phyloP scores from a whole-genome alignment of 257 asterid species.

The Euphrasia confusa region DNA sequence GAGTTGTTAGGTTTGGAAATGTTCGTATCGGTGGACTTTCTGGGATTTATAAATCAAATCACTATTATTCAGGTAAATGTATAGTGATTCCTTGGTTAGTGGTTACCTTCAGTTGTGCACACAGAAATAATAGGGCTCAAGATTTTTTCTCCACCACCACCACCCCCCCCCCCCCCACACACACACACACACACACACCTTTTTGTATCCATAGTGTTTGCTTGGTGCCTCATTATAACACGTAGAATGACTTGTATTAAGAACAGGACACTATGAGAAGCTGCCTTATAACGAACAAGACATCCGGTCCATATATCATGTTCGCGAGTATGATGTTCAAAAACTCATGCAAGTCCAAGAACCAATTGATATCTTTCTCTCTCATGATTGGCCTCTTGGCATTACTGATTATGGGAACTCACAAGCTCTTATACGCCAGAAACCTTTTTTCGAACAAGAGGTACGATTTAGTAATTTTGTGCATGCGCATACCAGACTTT shows the following conservation, averaged over 20 bases:
- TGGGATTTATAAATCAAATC: conserved; percentile 67
- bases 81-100: neutral
- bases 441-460: conserved; percentile 74
- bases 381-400: conserved; percentile 98
- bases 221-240: conserved; percentile 12
- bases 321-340: conserved; percentile 87
- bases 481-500: neutral
- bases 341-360: conserved; percentile 93
- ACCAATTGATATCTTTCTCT: conserved; percentile 87
- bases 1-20: conserved; percentile 83
- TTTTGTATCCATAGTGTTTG: neutral
- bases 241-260: conserved; percentile 24
- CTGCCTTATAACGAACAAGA: conserved; percentile 69
- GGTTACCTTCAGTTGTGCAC: neutral
- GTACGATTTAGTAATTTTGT: conserved; percentile 32
- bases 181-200: no score
- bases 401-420: conserved; percentile 69
- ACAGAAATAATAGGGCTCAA: neutral
- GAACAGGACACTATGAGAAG: conserved; percentile 87
- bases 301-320: conserved; percentile 86
- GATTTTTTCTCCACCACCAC: neutral
- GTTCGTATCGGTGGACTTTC: conserved; percentile 96
- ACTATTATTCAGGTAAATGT: conserved; percentile 59
- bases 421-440: conserved; percentile 53
- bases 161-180: neutral